Percentiles rank a stretch among this genome's conserved stretches.
These are phyloP conservation scores for Wickerhamiella kurtzmanii DNA, from an alignment of 805 yeast species.

Conservation along the genomic window DNA sequence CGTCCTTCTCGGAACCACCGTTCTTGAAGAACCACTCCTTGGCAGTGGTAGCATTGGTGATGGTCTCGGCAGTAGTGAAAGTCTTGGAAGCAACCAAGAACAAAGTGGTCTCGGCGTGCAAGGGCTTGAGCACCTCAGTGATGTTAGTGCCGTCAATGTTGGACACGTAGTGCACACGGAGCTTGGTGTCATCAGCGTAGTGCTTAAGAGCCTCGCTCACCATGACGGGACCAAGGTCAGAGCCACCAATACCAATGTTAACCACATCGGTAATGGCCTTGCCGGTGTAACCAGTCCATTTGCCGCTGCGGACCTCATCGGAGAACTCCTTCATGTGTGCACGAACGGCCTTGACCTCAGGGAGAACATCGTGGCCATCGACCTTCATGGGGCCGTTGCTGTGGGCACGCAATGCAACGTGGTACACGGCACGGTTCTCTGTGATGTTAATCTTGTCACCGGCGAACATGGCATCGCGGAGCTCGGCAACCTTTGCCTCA, in stretches of 20 bases:
- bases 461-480: slow-evolving; percentile 81
- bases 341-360: slow-evolving; percentile 82
- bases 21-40: slow-evolving; percentile 80
- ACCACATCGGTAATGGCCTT: slow-evolving; percentile 86
- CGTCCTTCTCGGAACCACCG: slow-evolving; percentile 53
- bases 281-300: slow-evolving; percentile 95
- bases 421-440: slow-evolving; percentile 87
- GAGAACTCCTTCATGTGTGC: slow-evolving; percentile 95
- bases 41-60: slow-evolving; percentile 91
- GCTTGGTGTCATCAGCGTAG: slow-evolving; percentile 42
- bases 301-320: slow-evolving; percentile 77
- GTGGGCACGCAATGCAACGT: slow-evolving; percentile 92
- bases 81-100: slow-evolving; percentile 86
- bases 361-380: slow-evolving; percentile 79
- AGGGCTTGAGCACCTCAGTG: slow-evolving; percentile 70
- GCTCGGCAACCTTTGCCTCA: slow-evolving; percentile 74
- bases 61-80: slow-evolving; percentile 97
- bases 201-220: slow-evolving; percentile 95
- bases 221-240: slow-evolving; percentile 98
- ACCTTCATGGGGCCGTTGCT: slow-evolving; percentile 71
- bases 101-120: slow-evolving; percentile 83
- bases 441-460: slow-evolving; percentile 94
- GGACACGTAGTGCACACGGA: slow-evolving; percentile 84
- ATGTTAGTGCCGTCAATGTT: slow-evolving; percentile 97
- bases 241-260: slow-evolving; percentile 98